Base-by-base conservation (phyloP, 148 eudicot genomes). In the Beta vulgaris region DNA sequence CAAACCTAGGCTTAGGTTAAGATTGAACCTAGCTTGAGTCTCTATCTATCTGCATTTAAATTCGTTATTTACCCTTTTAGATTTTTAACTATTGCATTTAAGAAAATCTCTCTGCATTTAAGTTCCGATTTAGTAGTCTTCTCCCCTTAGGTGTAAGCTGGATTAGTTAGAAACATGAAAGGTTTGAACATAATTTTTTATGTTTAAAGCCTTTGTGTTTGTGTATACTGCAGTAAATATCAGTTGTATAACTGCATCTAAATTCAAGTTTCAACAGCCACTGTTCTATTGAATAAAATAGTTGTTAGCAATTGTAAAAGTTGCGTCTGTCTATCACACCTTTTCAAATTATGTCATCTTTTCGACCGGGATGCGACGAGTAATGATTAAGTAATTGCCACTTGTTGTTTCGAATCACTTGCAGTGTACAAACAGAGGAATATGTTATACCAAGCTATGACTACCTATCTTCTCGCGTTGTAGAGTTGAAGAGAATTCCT, bases 401-500 rank as follows among this genome's bases (percentile, higher is more conserved):
- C 21, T 40, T 67, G 39, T 42, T 49, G 25, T 73, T 21, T 43
- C 72, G 51, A n/a, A 66, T 39, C 69, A 74, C 43, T 81, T 73
- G 80, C 93, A 95, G 98, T 83, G 84, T 73, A 54, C 76, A 55
- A 66, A 75, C 73, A 72, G 91, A 88, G 60, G 87, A 82, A 75
- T 81, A 83, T 68, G 82, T 85, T 82, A 80, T 95, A 66, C 86
- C 88, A 59, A 84, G 93, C 79, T 78, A 88, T 76, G 92, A 95
- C 78, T 78, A 85, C 72, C 84, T 83, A 74, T 82, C 86, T 73
- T 90, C 96, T 61, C 84, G 87, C 69, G 73, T 89, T 15, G 80
- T 88, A 73, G 96, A 95, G 80, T 76, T 95, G 82, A 87, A 90
- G 82, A 90, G 82, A 84, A 84, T 95, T 78, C 97, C 97, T 67